A percentile compares a stretch with the other conserved stretches of the same genome.
These are phyloP conservation scores for Tricholoma hemisulphureum DNA, from an alignment of 768 basidiomycete species.

Conservation along the genomic window DNA sequence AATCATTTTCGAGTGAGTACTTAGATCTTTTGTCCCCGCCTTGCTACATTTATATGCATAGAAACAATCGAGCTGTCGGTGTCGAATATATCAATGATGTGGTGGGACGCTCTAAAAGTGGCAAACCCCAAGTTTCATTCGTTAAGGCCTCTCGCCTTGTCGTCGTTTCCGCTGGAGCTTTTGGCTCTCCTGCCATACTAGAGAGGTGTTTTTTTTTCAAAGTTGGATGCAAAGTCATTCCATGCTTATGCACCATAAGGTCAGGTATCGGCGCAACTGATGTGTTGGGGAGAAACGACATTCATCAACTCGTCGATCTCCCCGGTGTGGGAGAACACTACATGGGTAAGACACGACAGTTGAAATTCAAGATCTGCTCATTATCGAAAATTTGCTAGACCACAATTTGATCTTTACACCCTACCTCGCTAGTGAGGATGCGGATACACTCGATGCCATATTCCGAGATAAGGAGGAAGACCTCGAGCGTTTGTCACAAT, in stretches of 20 bases:
- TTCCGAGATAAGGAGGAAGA: constrained; percentile 40
- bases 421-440: constrained; percentile 44
- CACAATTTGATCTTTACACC: constrained; percentile 39
- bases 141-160: constrained; percentile 45
- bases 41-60: constrained; percentile 12
- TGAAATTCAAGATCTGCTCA: not conserved
- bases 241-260: constrained; percentile 15
- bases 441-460: constrained; percentile 49
- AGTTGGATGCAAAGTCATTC: not conserved
- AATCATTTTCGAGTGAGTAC: constrained; percentile 41
- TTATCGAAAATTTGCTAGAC: constrained; percentile 26
- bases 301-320: constrained; percentile 56
- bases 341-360: constrained; percentile 36
- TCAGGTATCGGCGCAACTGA: constrained; percentile 65
- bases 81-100: constrained; percentile 49
- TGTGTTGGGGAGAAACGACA: constrained; percentile 45
- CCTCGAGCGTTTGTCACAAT: constrained; percentile 36
- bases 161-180: constrained; percentile 52
- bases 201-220: constrained; percentile 37
- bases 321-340: constrained; percentile 78
- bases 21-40: not conserved
- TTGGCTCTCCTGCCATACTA: constrained; percentile 55
- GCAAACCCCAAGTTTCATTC: constrained; percentile 16
- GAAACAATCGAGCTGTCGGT: constrained; percentile 44
- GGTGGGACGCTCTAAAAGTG: constrained; percentile 16